These are phyloP conservation scores for Podospora australis DNA, from an alignment of 495 filamentous ascomycete species.

Conservation along the genomic window DNA sequence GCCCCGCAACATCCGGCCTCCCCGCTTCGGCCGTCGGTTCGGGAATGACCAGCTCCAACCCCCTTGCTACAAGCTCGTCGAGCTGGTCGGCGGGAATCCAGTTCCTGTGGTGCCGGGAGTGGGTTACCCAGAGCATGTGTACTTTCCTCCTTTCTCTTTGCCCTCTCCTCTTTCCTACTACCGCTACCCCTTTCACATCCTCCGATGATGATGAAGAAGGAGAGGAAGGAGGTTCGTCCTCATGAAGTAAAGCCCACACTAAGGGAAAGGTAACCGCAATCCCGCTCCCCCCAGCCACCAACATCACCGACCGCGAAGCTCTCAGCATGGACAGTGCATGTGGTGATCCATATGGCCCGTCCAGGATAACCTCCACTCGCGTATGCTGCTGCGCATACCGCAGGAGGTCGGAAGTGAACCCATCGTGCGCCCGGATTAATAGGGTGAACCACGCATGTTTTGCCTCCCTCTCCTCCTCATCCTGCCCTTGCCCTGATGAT, in stretches of 20 bases:
- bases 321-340: slow-evolving; percentile 25
- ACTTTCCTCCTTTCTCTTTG: slow-evolving; percentile 33
- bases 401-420: slow-evolving; percentile 52
- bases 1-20: slow-evolving; percentile 41
- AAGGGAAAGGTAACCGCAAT: slow-evolving; percentile 49
- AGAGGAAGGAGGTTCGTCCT: background rate
- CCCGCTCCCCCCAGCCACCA: slow-evolving; percentile 59
- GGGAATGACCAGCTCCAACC: slow-evolving; percentile 45
- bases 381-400: slow-evolving; percentile 36
- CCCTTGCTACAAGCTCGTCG: slow-evolving; percentile 35
- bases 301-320: slow-evolving; percentile 38
- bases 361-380: slow-evolving; percentile 34
- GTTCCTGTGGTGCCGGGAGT: slow-evolving; percentile 39
- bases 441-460: slow-evolving; percentile 43
- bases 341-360: slow-evolving; percentile 55
- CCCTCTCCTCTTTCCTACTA: slow-evolving; percentile 13
- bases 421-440: slow-evolving; percentile 49
- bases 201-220: no score
- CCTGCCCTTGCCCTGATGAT: slow-evolving; percentile 7
- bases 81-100: slow-evolving; percentile 47
- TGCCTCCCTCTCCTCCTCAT: background rate
- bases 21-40: slow-evolving; percentile 45
- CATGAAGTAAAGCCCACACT: slow-evolving; percentile 32
- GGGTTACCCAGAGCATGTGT: slow-evolving; percentile 53
- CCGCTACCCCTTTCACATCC: no score